These are phyloP conservation scores for Penicillium daleae DNA, from an alignment of 495 filamentous ascomycete genomes.

Conservation along the genomic window DNA sequence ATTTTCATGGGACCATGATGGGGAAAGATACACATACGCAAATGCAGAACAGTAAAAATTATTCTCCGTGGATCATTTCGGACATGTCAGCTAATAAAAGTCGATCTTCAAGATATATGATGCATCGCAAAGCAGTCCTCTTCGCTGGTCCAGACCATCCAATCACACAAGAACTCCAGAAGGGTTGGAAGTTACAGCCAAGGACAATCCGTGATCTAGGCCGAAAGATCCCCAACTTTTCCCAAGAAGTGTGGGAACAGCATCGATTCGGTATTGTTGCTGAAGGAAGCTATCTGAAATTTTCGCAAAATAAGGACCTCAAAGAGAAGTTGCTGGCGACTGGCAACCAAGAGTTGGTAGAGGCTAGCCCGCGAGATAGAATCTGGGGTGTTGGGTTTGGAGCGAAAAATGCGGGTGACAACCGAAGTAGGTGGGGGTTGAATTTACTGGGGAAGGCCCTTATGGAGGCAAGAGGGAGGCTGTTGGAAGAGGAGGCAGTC, in stretches of 20 bases:
- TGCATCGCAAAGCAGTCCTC: conserved; percentile 3
- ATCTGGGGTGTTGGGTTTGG: conserved; percentile 3
- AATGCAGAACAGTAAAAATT: conserved; percentile 3
- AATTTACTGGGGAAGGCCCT: conserved; percentile 1
- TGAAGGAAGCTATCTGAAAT: conserved; percentile 1
- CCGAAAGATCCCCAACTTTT: conserved; percentile 3
- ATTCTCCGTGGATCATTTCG: too few species aligned
- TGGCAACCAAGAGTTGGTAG: background rate
- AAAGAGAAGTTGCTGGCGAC: conserved; percentile 1
- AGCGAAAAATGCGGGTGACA: background rate
- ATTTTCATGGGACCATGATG: conserved; percentile 4
- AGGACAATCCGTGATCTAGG: background rate
- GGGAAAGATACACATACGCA: background rate
- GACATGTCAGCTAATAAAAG: background rate
- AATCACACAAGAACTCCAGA: background rate
- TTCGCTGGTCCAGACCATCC: conserved; percentile 1
- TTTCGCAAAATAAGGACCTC: background rate
- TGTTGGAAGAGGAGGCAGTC: background rate
- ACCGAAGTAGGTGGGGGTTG: conserved; percentile 1
- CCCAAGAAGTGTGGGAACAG: conserved; percentile 1
- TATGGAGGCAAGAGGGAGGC: background rate
- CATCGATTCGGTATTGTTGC: background rate
- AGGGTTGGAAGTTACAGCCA: background rate
- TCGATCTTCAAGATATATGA: background rate
- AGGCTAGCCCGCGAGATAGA: conserved; percentile 2